A percentile compares a stretch with the other conserved stretches of the same genome.
Evolutionary conservation across 2,329 filamentous ascomycete genomes (phyloP).

Genomic region (Coniochaeta sp.): DNA sequence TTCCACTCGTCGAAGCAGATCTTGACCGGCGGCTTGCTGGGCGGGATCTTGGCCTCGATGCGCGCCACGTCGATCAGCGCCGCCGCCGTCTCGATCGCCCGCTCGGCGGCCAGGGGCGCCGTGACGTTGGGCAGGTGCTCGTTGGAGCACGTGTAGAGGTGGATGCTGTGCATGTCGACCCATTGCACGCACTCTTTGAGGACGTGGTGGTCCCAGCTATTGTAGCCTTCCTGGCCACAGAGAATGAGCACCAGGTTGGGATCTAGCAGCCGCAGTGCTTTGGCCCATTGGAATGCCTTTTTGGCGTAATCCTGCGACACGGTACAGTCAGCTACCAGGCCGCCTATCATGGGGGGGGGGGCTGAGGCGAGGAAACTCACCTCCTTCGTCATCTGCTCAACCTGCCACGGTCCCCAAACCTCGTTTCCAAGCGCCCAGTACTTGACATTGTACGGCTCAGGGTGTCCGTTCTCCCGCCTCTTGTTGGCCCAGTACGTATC

Average conservation of each 20-base stretch:
- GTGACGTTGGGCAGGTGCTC: conserved; percentile 44
- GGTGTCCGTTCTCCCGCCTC: conserved; percentile 65
- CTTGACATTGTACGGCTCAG: conserved; percentile 73
- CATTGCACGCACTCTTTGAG: conserved; percentile 60
- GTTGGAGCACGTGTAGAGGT: conserved; percentile 63
- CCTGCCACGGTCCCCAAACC: conserved; percentile 60
- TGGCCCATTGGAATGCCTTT: conserved; percentile 65
- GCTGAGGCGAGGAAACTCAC: no score
- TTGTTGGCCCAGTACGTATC: conserved; percentile 79
- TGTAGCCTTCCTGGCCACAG: conserved; percentile 64
- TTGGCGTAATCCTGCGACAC: conserved; percentile 62
- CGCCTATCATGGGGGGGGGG: no score
- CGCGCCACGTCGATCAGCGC: conserved; percentile 66
- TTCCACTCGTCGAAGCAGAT: conserved; percentile 87
- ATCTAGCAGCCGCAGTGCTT: conserved; percentile 65
- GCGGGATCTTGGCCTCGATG: conserved; percentile 58
- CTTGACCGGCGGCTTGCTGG: conserved; percentile 52
- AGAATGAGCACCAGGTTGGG: conserved; percentile 64
- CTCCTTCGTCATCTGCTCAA: conserved; percentile 62
- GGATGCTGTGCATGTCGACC: conserved; percentile 74
- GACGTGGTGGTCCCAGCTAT: conserved; percentile 67
- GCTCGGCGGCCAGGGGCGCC: conserved; percentile 63
- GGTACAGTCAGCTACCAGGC: no score
- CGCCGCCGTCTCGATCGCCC: conserved; percentile 64
- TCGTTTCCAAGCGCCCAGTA: conserved; percentile 85